Evolutionary conservation across 2,329 filamentous ascomycete genomes (phyloP), one percentile per base, ranked within the genome.

Genomic region (Amauroascus niger): DNA sequence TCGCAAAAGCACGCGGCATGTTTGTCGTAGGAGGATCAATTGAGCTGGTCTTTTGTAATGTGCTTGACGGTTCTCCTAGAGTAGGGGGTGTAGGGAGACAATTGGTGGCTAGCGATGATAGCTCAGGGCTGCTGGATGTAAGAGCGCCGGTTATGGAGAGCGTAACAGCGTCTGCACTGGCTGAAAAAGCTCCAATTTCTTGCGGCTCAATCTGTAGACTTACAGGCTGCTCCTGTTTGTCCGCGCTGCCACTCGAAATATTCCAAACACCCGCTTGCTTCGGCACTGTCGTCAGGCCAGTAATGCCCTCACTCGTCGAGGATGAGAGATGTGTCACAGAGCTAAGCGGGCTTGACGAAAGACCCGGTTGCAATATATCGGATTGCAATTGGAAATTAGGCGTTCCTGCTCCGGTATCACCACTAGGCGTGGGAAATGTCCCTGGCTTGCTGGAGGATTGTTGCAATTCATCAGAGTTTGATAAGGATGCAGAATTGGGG

Each of bases 101-200:
- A n/a, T 37, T 49, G 24, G 55, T 26, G n/a, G 52, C 50, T 46
- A 55, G 39, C 8, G 52, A 55, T 4, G 55, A 57, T 18, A 53
- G 16, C 8, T 45, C 52, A 30, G 52, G 41, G 24, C 49, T 55
- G 11, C 49, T 55, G 6, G 55, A 53, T 46, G 45, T 30, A 40
- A 30, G 46, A 41, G 24, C 49, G 30, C 41, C 22, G 26, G 4
- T 37, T 46, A 53, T 26, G 11, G 45, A 18, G 26, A 28, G 16
- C 22, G 24, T 33, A 16, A 3, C 24, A 16, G 30, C 16, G 49
- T 49, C 37, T 41, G 37, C 28, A 43, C 16, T 22, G 9, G 20
- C 40, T n/a, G 45, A 35, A 2, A 48, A 8, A 33, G 11, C 39
- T 18, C 16, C 32, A 32, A 20, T 14, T 2, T 24, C 22, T n/a